A percentile compares a stretch with the other conserved stretches of the same genome.
These are phyloP conservation scores for Elymus sibiricus DNA, from an alignment of 176 grass and related monocot species.

Conservation along the genomic window DNA sequence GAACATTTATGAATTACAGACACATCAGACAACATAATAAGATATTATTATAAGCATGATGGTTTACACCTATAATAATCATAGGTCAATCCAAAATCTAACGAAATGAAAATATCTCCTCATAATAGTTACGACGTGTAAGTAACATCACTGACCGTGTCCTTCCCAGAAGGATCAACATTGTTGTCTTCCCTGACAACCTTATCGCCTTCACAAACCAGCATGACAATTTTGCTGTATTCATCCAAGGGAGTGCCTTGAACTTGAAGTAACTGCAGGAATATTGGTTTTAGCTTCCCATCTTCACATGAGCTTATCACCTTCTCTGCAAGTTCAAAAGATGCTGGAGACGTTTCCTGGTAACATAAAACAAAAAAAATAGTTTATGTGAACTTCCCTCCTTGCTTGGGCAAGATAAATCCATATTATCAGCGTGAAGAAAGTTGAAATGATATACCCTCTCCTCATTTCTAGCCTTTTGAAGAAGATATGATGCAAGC, in stretches of 20 bases:
- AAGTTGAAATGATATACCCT: conserved; percentile 39
- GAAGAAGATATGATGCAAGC: conserved; percentile 58
- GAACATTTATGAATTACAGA: neutral
- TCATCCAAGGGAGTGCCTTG: conserved; percentile 43
- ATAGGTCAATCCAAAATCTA: neutral
- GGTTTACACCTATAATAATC: neutral
- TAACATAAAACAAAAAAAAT: conserved; percentile 16
- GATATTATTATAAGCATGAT: conserved; percentile 16
- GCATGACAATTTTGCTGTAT: conserved; percentile 50
- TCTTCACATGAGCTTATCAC: conserved; percentile 61
- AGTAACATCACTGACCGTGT: conserved; percentile 51
- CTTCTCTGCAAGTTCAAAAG: conserved; percentile 70
- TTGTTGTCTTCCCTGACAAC: conserved; percentile 51
- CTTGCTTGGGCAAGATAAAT: neutral
- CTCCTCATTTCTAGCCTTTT: conserved; percentile 58
- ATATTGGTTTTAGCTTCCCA: conserved; percentile 68
- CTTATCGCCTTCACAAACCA: conserved; percentile 53
- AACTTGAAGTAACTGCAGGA: conserved; percentile 49
- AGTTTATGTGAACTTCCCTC: neutral
- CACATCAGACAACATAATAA: neutral
- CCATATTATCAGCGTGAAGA: neutral
- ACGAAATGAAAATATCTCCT: neutral
- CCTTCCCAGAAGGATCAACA: conserved; percentile 49
- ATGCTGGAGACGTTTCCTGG: conserved; percentile 62
- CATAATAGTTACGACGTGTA: neutral